Percentiles rank a stretch among this genome's conserved stretches.
Conservation (phyloP, 179 eudicot species). For the Spinacia oleracea region DNA sequence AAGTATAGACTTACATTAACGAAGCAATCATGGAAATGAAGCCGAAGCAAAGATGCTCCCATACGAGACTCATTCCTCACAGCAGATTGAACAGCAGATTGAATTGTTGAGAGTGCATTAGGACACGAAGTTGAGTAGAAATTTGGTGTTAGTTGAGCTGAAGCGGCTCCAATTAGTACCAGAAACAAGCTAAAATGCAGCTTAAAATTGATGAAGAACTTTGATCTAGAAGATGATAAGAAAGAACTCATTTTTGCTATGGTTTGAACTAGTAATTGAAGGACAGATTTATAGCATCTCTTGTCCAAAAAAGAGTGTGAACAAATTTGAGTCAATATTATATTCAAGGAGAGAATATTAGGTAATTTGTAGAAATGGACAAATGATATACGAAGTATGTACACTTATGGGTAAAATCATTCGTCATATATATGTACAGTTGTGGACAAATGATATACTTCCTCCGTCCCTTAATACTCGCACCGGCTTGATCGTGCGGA, state of each 20-base stretch:
- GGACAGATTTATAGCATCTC: not conserved
- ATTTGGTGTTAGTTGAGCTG: slow-evolving; percentile 29
- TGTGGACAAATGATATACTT: too few relatives aligned
- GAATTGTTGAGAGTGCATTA: slow-evolving; percentile 36
- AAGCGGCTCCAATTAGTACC: slow-evolving; percentile 15
- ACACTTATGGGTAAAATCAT: not conserved
- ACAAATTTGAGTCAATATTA: not conserved
- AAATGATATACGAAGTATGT: not conserved
- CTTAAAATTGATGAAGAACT: not conserved
- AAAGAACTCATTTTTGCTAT: not conserved
- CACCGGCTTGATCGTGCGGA: too few relatives aligned
- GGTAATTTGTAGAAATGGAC: not conserved
- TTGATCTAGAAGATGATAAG: slow-evolving; percentile 2
- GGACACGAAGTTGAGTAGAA: slow-evolving; percentile 45
- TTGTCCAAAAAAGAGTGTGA: not conserved
- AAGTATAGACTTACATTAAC: slow-evolving; percentile 43
- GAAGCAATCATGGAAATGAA: slow-evolving; percentile 64
- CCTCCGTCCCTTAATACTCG: too few relatives aligned
- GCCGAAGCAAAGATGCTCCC: slow-evolving; percentile 66
- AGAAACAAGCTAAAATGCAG: slow-evolving; percentile 24
- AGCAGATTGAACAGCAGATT: slow-evolving; percentile 33
- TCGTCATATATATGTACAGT: too few relatives aligned
- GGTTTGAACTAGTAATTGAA: too few relatives aligned
- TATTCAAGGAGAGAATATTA: not conserved
- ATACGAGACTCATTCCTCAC: slow-evolving; percentile 45